phyloP scores from a whole-genome alignment of 345 rosid genomes.

The Salix suchowensis region DNA sequence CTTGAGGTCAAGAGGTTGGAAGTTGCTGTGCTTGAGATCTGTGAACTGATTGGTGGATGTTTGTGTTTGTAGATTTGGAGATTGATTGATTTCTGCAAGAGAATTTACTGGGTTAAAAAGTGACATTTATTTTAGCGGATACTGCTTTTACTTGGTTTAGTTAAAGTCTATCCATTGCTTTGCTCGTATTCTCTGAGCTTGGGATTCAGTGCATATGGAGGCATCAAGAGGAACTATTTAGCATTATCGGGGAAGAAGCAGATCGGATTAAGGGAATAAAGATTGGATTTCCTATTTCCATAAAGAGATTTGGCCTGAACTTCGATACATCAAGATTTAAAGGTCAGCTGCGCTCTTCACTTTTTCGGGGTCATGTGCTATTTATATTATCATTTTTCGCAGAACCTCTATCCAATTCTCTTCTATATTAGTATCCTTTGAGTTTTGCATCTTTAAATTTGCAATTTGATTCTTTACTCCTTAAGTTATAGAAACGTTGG shows the following conservation, averaged over 20 bases:
- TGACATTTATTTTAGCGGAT: not conserved
- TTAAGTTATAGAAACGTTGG: not conserved
- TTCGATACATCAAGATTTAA: slow-evolving; percentile 19
- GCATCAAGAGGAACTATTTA: not conserved
- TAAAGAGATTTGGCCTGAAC: slow-evolving; percentile 8
- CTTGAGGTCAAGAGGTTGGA: not conserved
- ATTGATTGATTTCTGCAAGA: slow-evolving; percentile 9
- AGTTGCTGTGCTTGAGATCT: not conserved
- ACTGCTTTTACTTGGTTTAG: slow-evolving; percentile 3
- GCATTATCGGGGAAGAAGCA: slow-evolving; percentile 6
- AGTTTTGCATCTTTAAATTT: slow-evolving; percentile 1
- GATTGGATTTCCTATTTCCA: slow-evolving; percentile 10
- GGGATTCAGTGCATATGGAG: slow-evolving; percentile 8
- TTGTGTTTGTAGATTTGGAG: slow-evolving; percentile 2
- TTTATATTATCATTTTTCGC: not conserved
- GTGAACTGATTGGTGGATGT: not conserved
- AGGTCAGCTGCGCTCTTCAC: slow-evolving; percentile 15
- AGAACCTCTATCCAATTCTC: not conserved
- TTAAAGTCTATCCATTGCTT: not conserved
- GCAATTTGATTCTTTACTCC: not conserved
- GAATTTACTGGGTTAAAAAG: slow-evolving; percentile 9
- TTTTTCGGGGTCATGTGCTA: not conserved
- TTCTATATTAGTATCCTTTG: not conserved
- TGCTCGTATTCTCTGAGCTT: not conserved
- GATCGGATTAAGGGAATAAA: slow-evolving; percentile 5